These are phyloP conservation scores for Tolypocladium pustulatum DNA, from an alignment of 2,329 filamentous ascomycete genomes.

Conservation along the genomic window DNA sequence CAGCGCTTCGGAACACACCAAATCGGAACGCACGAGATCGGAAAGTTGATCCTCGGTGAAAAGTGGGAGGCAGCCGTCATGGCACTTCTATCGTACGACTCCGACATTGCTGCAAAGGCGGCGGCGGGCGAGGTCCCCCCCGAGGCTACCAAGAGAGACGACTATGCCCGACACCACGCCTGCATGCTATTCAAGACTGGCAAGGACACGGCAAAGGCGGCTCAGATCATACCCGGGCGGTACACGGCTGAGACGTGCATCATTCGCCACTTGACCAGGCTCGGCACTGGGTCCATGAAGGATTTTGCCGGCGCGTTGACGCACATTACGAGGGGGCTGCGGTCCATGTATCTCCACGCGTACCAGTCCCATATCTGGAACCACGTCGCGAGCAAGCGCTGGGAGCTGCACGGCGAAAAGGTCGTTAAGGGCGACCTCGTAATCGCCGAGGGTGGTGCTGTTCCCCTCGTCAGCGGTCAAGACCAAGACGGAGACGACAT, in stretches of 20 bases:
- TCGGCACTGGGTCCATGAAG: constrained; percentile 33
- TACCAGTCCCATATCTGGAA: constrained; percentile 97
- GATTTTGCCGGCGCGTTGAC: constrained; percentile 78
- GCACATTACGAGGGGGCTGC: constrained; percentile 68
- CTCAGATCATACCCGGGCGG: constrained; percentile 62
- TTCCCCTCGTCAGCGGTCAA: constrained; percentile 37
- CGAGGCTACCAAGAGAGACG: constrained; percentile 57
- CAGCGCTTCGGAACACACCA: constrained; percentile 89
- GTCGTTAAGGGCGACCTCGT: constrained; percentile 84
- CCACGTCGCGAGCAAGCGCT: constrained; percentile 68
- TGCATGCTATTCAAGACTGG: constrained; percentile 63
- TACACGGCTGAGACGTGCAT: constrained; percentile 73
- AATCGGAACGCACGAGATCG: constrained; percentile 76
- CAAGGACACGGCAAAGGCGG: constrained; percentile 46
- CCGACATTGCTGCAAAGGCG: constrained; percentile 42
- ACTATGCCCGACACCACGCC: constrained; percentile 66
- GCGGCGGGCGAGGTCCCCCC: constrained; percentile 23
- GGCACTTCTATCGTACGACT: constrained; percentile 63
- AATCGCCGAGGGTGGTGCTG: constrained; percentile 33
- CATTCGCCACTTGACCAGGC: constrained; percentile 61
- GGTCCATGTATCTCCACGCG: constrained; percentile 92
- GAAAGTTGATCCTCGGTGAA: constrained; percentile 70
- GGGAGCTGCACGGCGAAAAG: constrained; percentile 59
- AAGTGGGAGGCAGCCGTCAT: constrained; percentile 75
- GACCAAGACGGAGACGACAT: constrained; percentile 46